These are phyloP conservation scores for Eurotiales sp. DNA, from an alignment of 2,329 filamentous ascomycete species.

Conservation along the genomic window DNA sequence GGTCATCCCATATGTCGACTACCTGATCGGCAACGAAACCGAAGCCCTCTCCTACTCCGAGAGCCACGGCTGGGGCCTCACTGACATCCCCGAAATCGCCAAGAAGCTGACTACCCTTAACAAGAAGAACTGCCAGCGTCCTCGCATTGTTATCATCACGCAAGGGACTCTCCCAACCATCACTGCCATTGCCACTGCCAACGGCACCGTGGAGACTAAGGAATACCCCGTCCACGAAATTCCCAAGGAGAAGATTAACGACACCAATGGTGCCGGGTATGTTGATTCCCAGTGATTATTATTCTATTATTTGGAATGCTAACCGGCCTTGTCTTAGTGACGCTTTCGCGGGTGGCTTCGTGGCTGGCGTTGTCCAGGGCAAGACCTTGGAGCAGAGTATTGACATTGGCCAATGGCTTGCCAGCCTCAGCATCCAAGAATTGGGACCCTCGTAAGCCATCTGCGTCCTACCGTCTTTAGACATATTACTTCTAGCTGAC, in stretches of 20 bases:
- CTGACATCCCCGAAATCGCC: slow-evolving; percentile 79
- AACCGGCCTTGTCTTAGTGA: slow-evolving; percentile 52
- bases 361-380: slow-evolving; percentile 82
- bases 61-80: slow-evolving; percentile 69
- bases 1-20: slow-evolving; percentile 88
- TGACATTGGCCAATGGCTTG: slow-evolving; percentile 96
- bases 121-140: slow-evolving; percentile 84
- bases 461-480: not conserved
- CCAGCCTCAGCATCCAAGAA: slow-evolving; percentile 89
- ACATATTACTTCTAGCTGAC: not conserved
- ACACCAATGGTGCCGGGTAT: slow-evolving; percentile 88
- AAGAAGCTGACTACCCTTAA: slow-evolving; percentile 80
- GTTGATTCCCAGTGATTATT: slow-evolving; percentile 23
- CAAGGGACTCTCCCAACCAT: slow-evolving; percentile 91
- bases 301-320: not conserved
- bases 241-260: slow-evolving; percentile 72
- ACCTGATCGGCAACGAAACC: slow-evolving; percentile 94
- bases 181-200: slow-evolving; percentile 68
- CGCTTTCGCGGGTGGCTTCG: slow-evolving; percentile 91
- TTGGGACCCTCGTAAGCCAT: slow-evolving; percentile 85
- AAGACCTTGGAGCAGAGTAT: slow-evolving; percentile 73
- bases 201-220: slow-evolving; percentile 62
- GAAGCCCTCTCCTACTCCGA: slow-evolving; percentile 87
- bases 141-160: slow-evolving; percentile 85
- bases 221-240: slow-evolving; percentile 81